Evolutionary conservation across 169 alveolate species (phyloP), one percentile per base, ranked within the genome.

Genomic region (Babesia caballi): DNA sequence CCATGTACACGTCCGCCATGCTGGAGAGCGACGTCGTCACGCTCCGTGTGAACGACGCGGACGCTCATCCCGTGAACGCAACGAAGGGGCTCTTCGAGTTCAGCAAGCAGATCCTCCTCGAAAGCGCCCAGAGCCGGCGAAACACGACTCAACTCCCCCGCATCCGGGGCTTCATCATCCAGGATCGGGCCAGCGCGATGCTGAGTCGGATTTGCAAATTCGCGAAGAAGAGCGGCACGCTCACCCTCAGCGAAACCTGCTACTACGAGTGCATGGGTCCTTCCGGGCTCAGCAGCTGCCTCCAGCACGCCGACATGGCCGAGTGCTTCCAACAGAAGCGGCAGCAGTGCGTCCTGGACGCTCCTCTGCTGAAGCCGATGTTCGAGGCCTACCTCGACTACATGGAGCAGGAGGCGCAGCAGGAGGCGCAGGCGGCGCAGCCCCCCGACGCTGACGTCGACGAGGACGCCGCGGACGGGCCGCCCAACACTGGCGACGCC

Each of bases 181-280:
- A 71, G 25, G 82, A 71, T 25, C 0, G 0, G 5, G 32, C 59
- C 5, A 11, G 44, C 32, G 60, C 66, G 23, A 3, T 71, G 46
- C 17, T 1, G n/a, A 46, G 32, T 1, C 19, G 25, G 32, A 58
- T 71, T 23, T 71, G 82, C 35, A 57, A 8, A 30, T 58, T 4
- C 38, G 53, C 72, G 30, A 25, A 30, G 35, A 71, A 44, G 54
- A 71, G 19, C 3, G 63, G 32, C 7, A 7, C n/a, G 5, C 61
- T 27, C 28, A 35, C 7, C 19, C 11, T 15, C 32, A 71, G 56
- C 21, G 7, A 14, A 5, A 12, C 28, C 4, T 71, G 82, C 56
- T 58, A 42, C 36, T 54, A 71, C 23, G 5, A 40, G 25, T 71
- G 82, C 19, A 7, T 58, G 15, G 42, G 58, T 2, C 25, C 63